phyloP scores from a whole-genome alignment of 2,329 filamentous ascomycete genomes.

The Colletotrichum sp. region DNA sequence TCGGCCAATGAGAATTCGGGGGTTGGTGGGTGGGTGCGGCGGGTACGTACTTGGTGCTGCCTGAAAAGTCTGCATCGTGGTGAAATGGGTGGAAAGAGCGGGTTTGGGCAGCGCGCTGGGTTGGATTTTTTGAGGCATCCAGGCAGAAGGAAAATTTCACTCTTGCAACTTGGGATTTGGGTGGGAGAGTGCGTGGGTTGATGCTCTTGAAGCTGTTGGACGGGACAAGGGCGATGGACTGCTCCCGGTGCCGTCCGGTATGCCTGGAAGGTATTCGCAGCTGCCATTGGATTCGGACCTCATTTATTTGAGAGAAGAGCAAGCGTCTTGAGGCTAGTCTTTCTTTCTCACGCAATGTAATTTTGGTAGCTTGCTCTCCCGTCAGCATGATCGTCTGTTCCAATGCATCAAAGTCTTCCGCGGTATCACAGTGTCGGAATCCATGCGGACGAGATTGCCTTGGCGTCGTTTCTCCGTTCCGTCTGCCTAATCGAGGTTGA shows the following conservation, averaged over 20 bases:
- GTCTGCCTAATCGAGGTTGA: background rate
- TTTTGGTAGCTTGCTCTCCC: too few species aligned
- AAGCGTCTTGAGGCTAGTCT: background rate
- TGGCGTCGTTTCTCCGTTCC: background rate
- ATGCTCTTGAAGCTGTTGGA: too few species aligned
- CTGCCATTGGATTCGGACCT: background rate
- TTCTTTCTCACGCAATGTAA: too few species aligned
- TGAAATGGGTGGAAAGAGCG: background rate
- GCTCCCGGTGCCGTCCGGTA: too few species aligned
- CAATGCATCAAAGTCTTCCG: background rate
- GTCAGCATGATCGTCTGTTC: too few species aligned
- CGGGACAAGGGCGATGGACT: too few species aligned
- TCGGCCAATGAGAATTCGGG: constrained; percentile 1
- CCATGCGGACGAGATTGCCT: background rate
- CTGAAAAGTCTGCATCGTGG: background rate
- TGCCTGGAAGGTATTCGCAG: too few species aligned
- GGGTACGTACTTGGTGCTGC: background rate
- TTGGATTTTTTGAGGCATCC: background rate
- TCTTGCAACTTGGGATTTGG: background rate
- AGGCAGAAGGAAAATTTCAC: background rate
- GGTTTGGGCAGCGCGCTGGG: background rate
- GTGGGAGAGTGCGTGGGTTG: background rate
- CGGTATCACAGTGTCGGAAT: background rate
- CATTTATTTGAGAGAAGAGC: background rate
- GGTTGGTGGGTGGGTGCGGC: background rate